Evolutionary conservation across 129 eudicot genomes (phyloP).

Genomic region (Deinandra increscens): DNA sequence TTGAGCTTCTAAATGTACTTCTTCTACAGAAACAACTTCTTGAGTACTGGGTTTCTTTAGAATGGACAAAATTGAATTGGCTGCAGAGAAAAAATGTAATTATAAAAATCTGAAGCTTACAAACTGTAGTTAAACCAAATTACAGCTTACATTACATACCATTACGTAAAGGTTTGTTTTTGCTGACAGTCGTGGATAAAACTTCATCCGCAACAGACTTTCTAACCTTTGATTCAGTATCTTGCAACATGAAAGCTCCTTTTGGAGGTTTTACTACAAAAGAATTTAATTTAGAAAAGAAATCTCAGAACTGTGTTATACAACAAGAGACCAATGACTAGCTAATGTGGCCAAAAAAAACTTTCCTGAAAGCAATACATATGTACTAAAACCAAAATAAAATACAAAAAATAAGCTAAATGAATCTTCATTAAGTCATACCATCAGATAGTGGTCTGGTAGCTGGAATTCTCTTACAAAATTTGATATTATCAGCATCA

Average conservation of each 20-base stretch:
- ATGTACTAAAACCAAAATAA: constrained; percentile 3
- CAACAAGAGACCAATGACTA: constrained; percentile 8
- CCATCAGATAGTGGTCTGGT: constrained; percentile 37
- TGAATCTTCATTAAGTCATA: constrained; percentile 23
- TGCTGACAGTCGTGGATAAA: constrained; percentile 24
- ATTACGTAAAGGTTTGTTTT: constrained; percentile 55
- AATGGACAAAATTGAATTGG: constrained; percentile 60
- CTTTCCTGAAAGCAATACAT: background rate
- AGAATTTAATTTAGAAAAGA: constrained; percentile 1
- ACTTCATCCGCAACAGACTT: constrained; percentile 33
- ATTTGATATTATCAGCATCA: constrained; percentile 26
- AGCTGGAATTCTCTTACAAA: constrained; percentile 27
- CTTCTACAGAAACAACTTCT: constrained; percentile 20
- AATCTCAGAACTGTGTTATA: background rate
- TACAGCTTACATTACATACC: constrained; percentile 47
- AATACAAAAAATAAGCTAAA: constrained; percentile 6
- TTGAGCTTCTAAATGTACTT: constrained; percentile 26
- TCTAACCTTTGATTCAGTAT: constrained; percentile 24
- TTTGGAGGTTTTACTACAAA: constrained; percentile 38
- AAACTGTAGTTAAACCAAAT: constrained; percentile 16
- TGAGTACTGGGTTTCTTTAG: constrained; percentile 47
- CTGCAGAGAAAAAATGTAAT: constrained; percentile 41
- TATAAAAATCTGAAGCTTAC: background rate
- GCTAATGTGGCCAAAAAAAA: background rate
- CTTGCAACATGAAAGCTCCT: constrained; percentile 31